A percentile compares a stretch with the other conserved stretches of the same genome.
These are phyloP conservation scores for Pichiaceae sp. DNA, from an alignment of 1,139 yeast genomes.

Conservation along the genomic window DNA sequence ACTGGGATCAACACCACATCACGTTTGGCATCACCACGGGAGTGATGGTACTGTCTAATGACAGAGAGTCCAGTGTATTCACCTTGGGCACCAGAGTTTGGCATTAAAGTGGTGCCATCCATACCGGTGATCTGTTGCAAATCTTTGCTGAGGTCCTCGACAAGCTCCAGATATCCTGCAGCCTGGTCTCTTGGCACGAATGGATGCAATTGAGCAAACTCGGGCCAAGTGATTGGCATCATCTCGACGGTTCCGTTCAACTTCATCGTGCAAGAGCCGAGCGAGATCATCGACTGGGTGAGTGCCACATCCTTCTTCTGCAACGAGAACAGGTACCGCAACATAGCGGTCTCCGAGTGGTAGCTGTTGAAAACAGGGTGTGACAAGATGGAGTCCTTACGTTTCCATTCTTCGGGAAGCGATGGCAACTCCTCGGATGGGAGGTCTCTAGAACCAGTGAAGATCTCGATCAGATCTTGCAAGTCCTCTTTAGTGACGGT, in stretches of 20 bases:
- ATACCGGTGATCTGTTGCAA: conserved; percentile 93
- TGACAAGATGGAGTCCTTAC: conserved; percentile 57
- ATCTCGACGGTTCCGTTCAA: conserved; percentile 91
- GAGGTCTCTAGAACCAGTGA: conserved; percentile 30
- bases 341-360: conserved; percentile 91
- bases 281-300: conserved; percentile 94
- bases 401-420: conserved; percentile 44
- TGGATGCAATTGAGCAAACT: conserved; percentile 81
- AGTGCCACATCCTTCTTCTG: conserved; percentile 87
- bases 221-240: conserved; percentile 93
- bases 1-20: conserved; percentile 92
- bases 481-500: conserved; percentile 65
- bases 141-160: conserved; percentile 72
- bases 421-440: conserved; percentile 31
- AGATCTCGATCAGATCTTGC: conserved; percentile 45
- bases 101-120: conserved; percentile 85
- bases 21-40: conserved; percentile 65
- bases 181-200: conserved; percentile 88
- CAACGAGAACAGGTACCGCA: conserved; percentile 78
- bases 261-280: conserved; percentile 98
- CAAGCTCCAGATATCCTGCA: conserved; percentile 68
- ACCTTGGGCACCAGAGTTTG: conserved; percentile 98
- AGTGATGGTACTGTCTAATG: conserved; percentile 60
- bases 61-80: conserved; percentile 92
- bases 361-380: conserved; percentile 79